These are phyloP conservation scores for Erodium chrysanthum DNA, from an alignment of 441 rosid genomes.

Conservation along the genomic window DNA sequence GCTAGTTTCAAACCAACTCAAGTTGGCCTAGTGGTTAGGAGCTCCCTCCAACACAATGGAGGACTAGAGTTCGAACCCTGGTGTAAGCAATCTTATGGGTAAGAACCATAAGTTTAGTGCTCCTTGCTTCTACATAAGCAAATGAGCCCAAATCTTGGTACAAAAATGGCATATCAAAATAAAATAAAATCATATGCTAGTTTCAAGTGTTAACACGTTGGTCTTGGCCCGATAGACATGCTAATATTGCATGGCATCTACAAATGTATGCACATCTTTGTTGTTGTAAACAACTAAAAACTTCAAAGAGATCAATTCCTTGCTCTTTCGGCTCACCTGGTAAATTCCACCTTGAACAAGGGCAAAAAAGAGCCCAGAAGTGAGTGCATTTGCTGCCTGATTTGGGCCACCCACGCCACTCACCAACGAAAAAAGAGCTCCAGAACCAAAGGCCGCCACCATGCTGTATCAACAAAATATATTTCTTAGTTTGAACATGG, in stretches of 20 bases:
- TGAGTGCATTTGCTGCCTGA: slow-evolving; percentile 54
- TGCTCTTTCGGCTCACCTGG: slow-evolving; percentile 40
- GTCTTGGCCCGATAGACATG: no score
- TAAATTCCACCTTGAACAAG: slow-evolving; percentile 72
- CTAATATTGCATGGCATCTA: no score
- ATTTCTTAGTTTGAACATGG: slow-evolving; percentile 11
- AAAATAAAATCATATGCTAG: not conserved
- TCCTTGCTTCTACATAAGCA: no score
- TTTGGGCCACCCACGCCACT: slow-evolving; percentile 75
- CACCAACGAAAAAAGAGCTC: slow-evolving; percentile 70
- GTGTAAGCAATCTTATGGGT: no score
- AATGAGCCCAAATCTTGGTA: no score
- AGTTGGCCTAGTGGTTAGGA: no score
- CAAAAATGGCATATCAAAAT: no score
- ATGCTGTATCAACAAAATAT: slow-evolving; percentile 43
- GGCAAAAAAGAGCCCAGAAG: slow-evolving; percentile 73
- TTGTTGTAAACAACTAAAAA: not conserved
- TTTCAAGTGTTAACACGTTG: no score
- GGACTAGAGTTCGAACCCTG: no score
- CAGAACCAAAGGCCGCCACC: slow-evolving; percentile 91
- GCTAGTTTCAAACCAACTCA: not conserved
- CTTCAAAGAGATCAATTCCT: not conserved
- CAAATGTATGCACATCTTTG: no score
- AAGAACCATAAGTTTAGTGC: no score
- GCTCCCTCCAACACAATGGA: no score